Evolutionary conservation across 306 rosid species (phyloP).

Genomic region (Acacia confusa): DNA sequence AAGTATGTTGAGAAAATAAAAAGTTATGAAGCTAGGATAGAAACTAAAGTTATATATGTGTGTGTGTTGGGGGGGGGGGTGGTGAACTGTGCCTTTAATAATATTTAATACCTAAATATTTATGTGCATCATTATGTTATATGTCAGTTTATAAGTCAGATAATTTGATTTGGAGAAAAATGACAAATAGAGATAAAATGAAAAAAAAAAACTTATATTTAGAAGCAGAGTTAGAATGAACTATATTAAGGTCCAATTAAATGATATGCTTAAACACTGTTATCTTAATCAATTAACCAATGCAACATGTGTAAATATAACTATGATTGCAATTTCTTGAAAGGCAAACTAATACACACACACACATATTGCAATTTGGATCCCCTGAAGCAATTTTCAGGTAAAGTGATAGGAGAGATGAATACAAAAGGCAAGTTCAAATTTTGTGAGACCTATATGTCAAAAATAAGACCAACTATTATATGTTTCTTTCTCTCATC

Average conservation of each 20-base stretch:
- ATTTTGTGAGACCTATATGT: background rate
- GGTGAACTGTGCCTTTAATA: too few relatives aligned
- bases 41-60: too few relatives aligned
- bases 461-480: background rate
- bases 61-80: too few relatives aligned
- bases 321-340: background rate
- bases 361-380: conserved; percentile 2
- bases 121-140: too few relatives aligned
- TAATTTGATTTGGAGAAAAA: too few relatives aligned
- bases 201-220: too few relatives aligned
- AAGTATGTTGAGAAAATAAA: background rate
- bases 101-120: too few relatives aligned
- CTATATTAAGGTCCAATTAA: background rate
- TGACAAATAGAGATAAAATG: too few relatives aligned
- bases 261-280: background rate
- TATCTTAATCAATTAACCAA: background rate
- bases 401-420: background rate
- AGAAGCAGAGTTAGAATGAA: too few relatives aligned
- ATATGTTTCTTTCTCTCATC: background rate
- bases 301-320: background rate
- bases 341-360: conserved; percentile 26
- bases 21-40: background rate
- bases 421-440: background rate
- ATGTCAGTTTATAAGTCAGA: too few relatives aligned
- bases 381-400: background rate